Percentiles rank a stretch among this genome's conserved stretches.
Conservation (phyloP, 352 stramenopile genomes). For the Pythium biforme region DNA sequence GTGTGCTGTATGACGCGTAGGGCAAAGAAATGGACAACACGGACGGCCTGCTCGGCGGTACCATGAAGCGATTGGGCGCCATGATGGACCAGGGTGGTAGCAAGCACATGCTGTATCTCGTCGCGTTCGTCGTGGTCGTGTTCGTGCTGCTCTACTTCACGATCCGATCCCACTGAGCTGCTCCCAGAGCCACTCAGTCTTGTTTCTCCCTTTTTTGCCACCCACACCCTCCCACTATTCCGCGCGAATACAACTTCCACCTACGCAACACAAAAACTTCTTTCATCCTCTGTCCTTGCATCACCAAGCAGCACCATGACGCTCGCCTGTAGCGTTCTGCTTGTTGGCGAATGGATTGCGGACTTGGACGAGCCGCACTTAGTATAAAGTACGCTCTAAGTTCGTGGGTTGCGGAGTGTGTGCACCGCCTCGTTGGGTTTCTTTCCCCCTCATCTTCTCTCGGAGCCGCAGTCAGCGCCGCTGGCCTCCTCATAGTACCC, state of each 20-base stretch:
- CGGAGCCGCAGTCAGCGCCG: too few relatives aligned
- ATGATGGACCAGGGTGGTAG: constrained; percentile 88
- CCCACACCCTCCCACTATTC: too few relatives aligned
- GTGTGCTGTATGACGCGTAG: constrained; percentile 24
- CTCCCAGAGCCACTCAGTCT: neutral
- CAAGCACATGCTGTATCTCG: constrained; percentile 89
- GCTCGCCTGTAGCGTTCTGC: too few relatives aligned
- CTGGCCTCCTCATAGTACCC: neutral
- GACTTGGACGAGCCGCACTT: too few relatives aligned
- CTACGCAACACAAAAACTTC: too few relatives aligned
- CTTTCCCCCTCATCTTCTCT: too few relatives aligned
- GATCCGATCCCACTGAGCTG: constrained; percentile 73
- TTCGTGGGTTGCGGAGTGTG: constrained; percentile 2
- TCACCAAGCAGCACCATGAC: too few relatives aligned
- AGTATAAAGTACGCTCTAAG: neutral
- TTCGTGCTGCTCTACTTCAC: constrained; percentile 85
- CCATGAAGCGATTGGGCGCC: constrained; percentile 79
- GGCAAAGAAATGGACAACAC: constrained; percentile 87
- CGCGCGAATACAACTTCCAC: too few relatives aligned
- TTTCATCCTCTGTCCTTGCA: too few relatives aligned
- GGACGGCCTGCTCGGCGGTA: constrained; percentile 74
- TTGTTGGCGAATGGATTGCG: too few relatives aligned
- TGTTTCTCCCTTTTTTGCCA: neutral
- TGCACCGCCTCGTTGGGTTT: too few relatives aligned
- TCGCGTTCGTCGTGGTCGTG: constrained; percentile 81